These are phyloP conservation scores for Russula dissimulans DNA, from an alignment of 768 basidiomycete genomes.

Conservation along the genomic window DNA sequence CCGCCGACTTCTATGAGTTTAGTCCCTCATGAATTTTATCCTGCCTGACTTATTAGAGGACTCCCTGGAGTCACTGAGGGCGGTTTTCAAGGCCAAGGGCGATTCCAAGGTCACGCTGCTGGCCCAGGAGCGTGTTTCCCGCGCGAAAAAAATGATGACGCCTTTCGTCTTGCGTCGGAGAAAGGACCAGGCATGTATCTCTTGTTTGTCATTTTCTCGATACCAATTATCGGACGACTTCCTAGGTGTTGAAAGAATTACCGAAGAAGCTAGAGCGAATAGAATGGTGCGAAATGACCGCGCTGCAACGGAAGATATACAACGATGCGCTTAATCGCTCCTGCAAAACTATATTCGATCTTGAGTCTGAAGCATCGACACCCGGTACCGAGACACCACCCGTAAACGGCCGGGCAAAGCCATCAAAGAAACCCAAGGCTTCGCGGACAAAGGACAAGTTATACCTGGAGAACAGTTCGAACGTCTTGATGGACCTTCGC, in stretches of 20 bases:
- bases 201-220: not conserved
- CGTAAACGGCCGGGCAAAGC: slow-evolving; percentile 23
- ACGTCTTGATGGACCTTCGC: slow-evolving; percentile 94
- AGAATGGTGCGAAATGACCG: slow-evolving; percentile 91
- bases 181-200: slow-evolving; percentile 70
- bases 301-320: slow-evolving; percentile 76
- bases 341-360: slow-evolving; percentile 64
- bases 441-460: slow-evolving; percentile 50
- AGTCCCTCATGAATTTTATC: slow-evolving; percentile 99
- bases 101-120: slow-evolving; percentile 82
- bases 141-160: slow-evolving; percentile 99
- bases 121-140: slow-evolving; percentile 84
- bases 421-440: slow-evolving; percentile 39
- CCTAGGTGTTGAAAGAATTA: slow-evolving; percentile 81
- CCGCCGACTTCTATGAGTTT: not conserved
- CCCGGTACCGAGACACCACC: slow-evolving; percentile 28
- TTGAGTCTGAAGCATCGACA: slow-evolving; percentile 23
- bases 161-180: slow-evolving; percentile 95
- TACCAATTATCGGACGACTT: not conserved
- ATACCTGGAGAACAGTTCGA: slow-evolving; percentile 75
- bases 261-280: slow-evolving; percentile 90
- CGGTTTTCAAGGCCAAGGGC: slow-evolving; percentile 97
- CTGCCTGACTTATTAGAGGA: slow-evolving; percentile 81
- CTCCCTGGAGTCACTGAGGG: slow-evolving; percentile 68
- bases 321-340: slow-evolving; percentile 77